Base-by-base conservation (phyloP, 352 stramenopile genomes). In the Elongisporangium undulatum region DNA sequence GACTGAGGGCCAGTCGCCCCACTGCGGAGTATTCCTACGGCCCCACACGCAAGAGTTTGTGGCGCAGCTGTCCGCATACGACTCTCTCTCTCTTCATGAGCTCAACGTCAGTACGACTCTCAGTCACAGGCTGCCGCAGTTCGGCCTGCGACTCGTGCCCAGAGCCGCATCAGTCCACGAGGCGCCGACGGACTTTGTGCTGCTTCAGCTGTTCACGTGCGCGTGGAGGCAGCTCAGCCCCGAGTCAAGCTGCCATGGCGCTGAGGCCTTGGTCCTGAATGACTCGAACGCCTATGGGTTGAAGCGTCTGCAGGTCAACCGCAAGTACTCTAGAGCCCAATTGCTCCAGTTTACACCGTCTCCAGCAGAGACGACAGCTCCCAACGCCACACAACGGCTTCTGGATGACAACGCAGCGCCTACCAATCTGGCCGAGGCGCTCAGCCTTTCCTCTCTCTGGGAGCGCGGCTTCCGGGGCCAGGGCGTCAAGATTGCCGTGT, bases 401-500 rank as follows among this genome's bases (percentile, higher is more conserved):
- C 13, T 45, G 34, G 34, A 45, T 45, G 34, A 17, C 34, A 17
- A 45, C 10, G 34, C 34, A 45, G 12, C 34, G 20, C 41, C 63
- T 21, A 58, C 52, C 39, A 16, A 72, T 20, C 59, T 91, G 16
- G 70, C 84, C 12, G 75, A 88, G 16, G 72, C 83, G 21, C 61
- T 89, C 23, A 69, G 77, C 26, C 66, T 88, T 39, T 71, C 75
- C 38, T 66, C 72, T 22, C 67, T 91, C 9, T 88, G 77, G 79
- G 75, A 87, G 15, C 68, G 65, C 8, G 81, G 79, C 0, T 89
- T 71, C 48, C 85, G 82, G 61, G 88, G 88, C 8, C 64, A 82
- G 51, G 85, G 79, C 20, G 78, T 96, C 51, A 92, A 89, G 63
- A 66, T 96, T 10, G 89, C 78, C 23, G 79, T 97, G 38, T 96